These are phyloP conservation scores for Kodamaea suecica DNA, from an alignment of 1,139 yeast genomes.

Conservation along the genomic window DNA sequence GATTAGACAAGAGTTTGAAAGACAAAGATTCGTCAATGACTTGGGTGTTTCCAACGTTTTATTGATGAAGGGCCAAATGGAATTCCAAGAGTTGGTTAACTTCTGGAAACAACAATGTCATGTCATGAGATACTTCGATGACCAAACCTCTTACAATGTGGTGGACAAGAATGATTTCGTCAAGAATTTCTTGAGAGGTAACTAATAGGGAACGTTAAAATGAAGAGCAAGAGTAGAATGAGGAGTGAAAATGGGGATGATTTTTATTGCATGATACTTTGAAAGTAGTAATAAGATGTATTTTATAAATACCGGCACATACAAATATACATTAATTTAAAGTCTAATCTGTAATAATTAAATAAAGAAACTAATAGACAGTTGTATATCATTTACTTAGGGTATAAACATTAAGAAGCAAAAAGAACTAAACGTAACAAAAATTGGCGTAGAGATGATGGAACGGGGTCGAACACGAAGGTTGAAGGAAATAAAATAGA, in stretches of 20 bases:
- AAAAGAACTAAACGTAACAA: conserved; percentile 7
- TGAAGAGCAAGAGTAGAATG: conserved; percentile 1
- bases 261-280: conserved; percentile 8
- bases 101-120: conserved; percentile 92
- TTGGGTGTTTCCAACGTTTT: conserved; percentile 64
- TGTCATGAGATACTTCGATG: conserved; percentile 77
- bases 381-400: conserved; percentile 8
- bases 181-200: conserved; percentile 70
- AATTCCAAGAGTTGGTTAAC: conserved; percentile 81
- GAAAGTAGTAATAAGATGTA: conserved; percentile 8
- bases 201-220: conserved; percentile 14
- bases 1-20: conserved; percentile 85
- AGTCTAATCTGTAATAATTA: conserved; percentile 14
- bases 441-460: neutral
- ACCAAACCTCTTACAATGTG: conserved; percentile 52
- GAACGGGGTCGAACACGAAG: conserved; percentile 2
- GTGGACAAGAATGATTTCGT: conserved; percentile 56
- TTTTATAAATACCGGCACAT: conserved; percentile 3
- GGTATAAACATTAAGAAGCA: conserved; percentile 16
- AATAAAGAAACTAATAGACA: conserved; percentile 3
- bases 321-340: conserved; percentile 5
- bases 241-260: conserved; percentile 2
- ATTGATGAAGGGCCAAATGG: conserved; percentile 85
- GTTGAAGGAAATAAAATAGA: conserved; percentile 7
- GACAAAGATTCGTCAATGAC: conserved; percentile 72